Conservation (phyloP, 208 protist species). For the Trypanosomatidae sp. region DNA sequence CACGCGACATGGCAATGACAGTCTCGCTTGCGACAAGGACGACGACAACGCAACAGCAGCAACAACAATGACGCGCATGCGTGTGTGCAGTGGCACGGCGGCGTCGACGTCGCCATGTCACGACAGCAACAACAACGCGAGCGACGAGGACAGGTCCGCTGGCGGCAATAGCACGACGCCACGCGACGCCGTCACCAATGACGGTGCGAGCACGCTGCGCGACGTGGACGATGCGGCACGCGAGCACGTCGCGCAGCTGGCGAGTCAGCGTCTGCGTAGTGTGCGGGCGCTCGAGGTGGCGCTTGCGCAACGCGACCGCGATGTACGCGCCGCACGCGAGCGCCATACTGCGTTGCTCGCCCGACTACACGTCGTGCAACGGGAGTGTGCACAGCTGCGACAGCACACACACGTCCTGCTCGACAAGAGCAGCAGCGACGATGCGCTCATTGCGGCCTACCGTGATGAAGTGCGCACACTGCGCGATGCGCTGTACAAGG, state of each 20-base stretch:
- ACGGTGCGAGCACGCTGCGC: conserved; percentile 3
- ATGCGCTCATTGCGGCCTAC: conserved; percentile 60
- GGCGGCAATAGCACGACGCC: background rate
- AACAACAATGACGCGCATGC: conserved; percentile 2
- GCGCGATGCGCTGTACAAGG: conserved; percentile 6
- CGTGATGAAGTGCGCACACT: conserved; percentile 24
- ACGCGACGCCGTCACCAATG: conserved; percentile 1
- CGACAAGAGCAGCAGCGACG: conserved; percentile 52
- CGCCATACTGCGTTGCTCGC: conserved; percentile 28
- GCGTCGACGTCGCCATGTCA: background rate
- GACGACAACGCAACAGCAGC: background rate
- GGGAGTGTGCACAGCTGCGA: conserved; percentile 40
- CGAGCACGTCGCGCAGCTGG: conserved; percentile 20
- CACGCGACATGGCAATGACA: background rate
- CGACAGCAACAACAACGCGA: background rate
- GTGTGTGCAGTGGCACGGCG: conserved; percentile 4
- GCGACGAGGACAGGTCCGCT: conserved; percentile 1
- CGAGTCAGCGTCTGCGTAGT: conserved; percentile 18
- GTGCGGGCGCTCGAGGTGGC: conserved; percentile 25
- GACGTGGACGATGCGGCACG: conserved; percentile 52
- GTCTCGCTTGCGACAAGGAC: background rate
- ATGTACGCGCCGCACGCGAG: conserved; percentile 19
- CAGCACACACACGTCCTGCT: conserved; percentile 36
- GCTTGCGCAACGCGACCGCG: conserved; percentile 6
- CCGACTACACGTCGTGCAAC: conserved; percentile 35